phyloP scores from a whole-genome alignment of 805 yeast genomes.

The Sugiyamaella valdiviana region DNA sequence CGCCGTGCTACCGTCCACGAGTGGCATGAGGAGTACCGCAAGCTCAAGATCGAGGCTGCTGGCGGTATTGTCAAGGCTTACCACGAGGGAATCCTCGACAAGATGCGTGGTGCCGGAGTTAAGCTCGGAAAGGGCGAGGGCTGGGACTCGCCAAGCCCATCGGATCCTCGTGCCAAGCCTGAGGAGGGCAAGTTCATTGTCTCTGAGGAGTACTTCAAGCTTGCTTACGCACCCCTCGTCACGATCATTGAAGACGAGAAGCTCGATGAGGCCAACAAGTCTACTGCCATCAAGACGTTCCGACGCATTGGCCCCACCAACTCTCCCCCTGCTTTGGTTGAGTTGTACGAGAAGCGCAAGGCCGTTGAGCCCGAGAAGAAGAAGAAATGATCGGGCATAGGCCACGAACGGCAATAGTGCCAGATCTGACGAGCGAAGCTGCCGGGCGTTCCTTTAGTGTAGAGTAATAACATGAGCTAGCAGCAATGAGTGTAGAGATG shows the following conservation, averaged over 20 bases:
- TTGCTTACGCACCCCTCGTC: conserved; percentile 4
- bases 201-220: conserved; percentile 11
- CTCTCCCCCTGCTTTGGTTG: conserved; percentile 22
- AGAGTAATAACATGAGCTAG: neutral
- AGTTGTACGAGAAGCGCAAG: conserved; percentile 19
- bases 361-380: conserved; percentile 14
- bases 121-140: conserved; percentile 77
- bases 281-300: conserved; percentile 19
- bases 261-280: conserved; percentile 4
- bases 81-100: conserved; percentile 60
- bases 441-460: neutral
- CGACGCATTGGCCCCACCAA: conserved; percentile 26
- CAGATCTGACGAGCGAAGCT: neutral
- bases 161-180: conserved; percentile 12
- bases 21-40: conserved; percentile 65
- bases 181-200: conserved; percentile 22
- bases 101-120: conserved; percentile 52
- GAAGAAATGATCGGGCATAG: conserved; percentile 1
- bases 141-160: conserved; percentile 34
- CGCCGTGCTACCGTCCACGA: conserved; percentile 64
- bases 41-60: conserved; percentile 51
- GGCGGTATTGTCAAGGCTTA: conserved; percentile 73
- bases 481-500: no score
- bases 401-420: no score
- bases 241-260: conserved; percentile 4